Percentiles rank a stretch among this genome's conserved stretches.
phyloP scores from a whole-genome alignment of 108 stramenopile species.

The Heterococcus sp. region DNA sequence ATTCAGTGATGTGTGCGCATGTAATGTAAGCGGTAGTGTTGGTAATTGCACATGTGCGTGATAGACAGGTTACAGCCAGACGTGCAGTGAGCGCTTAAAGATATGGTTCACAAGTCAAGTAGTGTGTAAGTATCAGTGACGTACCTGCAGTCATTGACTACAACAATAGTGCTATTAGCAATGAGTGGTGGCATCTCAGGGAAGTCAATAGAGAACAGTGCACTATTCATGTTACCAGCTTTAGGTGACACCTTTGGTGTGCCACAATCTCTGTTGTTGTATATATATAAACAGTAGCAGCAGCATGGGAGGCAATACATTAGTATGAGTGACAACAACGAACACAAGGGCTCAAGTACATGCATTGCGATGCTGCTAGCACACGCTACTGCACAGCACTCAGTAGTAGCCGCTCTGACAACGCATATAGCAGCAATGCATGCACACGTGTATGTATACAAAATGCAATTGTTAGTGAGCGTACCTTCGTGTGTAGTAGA shows the following conservation, averaged over 20 bases:
- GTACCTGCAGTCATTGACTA: slow-evolving; percentile 30
- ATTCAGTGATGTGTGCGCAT: not conserved
- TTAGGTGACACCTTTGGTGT: slow-evolving; percentile 43
- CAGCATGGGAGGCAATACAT: too few relatives aligned
- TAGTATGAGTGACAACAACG: too few relatives aligned
- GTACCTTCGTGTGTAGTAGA: slow-evolving; percentile 20
- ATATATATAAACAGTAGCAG: too few relatives aligned
- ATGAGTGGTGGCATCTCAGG: slow-evolving; percentile 28
- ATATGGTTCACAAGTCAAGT: not conserved
- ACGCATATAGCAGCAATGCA: too few relatives aligned
- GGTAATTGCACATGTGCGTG: not conserved
- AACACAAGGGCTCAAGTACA: too few relatives aligned
- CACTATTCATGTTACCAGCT: slow-evolving; percentile 47
- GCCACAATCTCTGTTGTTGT: slow-evolving; percentile 9
- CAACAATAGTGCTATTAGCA: slow-evolving; percentile 29
- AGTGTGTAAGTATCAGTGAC: too few relatives aligned
- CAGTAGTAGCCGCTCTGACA: too few relatives aligned
- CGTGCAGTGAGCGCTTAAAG: not conserved
- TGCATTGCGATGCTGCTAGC: too few relatives aligned
- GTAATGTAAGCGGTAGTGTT: not conserved
- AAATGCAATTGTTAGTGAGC: too few relatives aligned
- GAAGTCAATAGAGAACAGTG: slow-evolving; percentile 40
- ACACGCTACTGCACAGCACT: too few relatives aligned
- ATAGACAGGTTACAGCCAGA: not conserved
- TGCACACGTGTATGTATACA: too few relatives aligned